Conservation (phyloP, 2,329 filamentous ascomycete genomes). For the Coniosporium tulheliwenetii region DNA sequence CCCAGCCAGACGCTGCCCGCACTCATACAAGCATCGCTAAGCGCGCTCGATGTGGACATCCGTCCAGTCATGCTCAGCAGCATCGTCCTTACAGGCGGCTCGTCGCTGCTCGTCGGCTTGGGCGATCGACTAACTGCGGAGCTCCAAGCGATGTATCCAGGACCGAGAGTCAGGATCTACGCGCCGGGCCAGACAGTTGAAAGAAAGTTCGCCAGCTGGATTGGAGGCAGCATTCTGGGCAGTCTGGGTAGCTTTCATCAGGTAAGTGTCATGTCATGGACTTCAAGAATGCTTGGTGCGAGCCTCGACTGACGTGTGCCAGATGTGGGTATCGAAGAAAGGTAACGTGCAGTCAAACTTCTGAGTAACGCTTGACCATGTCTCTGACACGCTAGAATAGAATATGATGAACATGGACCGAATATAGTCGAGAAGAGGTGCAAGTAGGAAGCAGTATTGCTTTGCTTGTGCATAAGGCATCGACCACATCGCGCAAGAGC, state of each 20-base stretch:
- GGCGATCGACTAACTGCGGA: conserved; percentile 81
- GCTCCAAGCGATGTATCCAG: conserved; percentile 66
- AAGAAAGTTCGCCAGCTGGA: conserved; percentile 85
- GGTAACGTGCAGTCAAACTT: not conserved
- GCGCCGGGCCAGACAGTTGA: conserved; percentile 77
- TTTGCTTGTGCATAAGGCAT: not conserved
- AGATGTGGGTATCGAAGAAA: conserved; percentile 95
- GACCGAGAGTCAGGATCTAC: conserved; percentile 73
- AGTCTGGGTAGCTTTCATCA: conserved; percentile 97
- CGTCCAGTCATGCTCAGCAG: conserved; percentile 71
- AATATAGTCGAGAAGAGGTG: conserved; percentile 91
- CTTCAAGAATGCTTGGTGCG: not conserved
- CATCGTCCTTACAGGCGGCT: conserved; percentile 83
- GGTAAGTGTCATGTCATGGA: conserved; percentile 6
- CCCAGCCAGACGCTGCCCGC: conserved; percentile 70
- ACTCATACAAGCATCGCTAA: conserved; percentile 62
- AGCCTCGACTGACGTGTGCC: not conserved
- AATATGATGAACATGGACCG: conserved; percentile 66
- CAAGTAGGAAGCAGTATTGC: conserved; percentile 40
- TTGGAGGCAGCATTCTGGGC: conserved; percentile 88
- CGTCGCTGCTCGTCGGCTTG: conserved; percentile 77
- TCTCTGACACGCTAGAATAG: not conserved
- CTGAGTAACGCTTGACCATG: not conserved
- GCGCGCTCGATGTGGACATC: conserved; percentile 76
- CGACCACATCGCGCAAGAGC: too few relatives aligned